Base-by-base conservation (phyloP, 805 yeast species). In the Starmera pachycereana region DNA sequence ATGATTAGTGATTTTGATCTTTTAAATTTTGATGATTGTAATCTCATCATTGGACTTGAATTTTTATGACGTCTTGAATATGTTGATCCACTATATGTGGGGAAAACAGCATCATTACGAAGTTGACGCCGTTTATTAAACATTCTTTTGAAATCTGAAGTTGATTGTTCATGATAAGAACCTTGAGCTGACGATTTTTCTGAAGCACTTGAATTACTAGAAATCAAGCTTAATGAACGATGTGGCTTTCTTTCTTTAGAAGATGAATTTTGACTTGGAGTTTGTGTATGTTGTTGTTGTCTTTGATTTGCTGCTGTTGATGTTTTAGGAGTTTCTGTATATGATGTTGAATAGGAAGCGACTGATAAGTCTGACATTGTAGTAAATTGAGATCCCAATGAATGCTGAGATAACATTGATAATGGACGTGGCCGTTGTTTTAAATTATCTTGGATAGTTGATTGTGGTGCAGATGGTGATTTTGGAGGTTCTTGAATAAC, bases 321-420 rank as follows among this genome's bases (percentile, higher is more conserved):
- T 7, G 27, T 22, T 22, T 22, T 29, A n/a, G 32, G 29, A 10
- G 33, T 27, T 18, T 32, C 39, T 12, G 36, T 33, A 8, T 18
- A 14, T 6, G 37, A 32, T 18, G 39, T 35, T 7, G 34, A 40
- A 10, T 41, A 45, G 1, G 54, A 51, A 3, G 45, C 61, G 31
- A 59, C 58, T 5, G 72, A 70, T 0, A 79, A 65, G 40, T 74
- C 80, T 0, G 81, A 74, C 32, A 65, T 58, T 4, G 68, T 65
- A 1, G 78, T 71, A 34, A 61, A 57, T 37, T 58, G 65, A 0
- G 76, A 71, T n/a, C 69, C 60, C 2, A 65, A 53, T 0, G 78
- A 72, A 40, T 67, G 66, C 18, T 73, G 69, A 0, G 81, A 76
- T 1, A 74, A 52, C 32, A 68, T 64, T 1, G 82, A 76, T 0